Base-by-base conservation (phyloP, 2,329 filamentous ascomycete genomes). In the Pseudohalonectria lignicola region DNA sequence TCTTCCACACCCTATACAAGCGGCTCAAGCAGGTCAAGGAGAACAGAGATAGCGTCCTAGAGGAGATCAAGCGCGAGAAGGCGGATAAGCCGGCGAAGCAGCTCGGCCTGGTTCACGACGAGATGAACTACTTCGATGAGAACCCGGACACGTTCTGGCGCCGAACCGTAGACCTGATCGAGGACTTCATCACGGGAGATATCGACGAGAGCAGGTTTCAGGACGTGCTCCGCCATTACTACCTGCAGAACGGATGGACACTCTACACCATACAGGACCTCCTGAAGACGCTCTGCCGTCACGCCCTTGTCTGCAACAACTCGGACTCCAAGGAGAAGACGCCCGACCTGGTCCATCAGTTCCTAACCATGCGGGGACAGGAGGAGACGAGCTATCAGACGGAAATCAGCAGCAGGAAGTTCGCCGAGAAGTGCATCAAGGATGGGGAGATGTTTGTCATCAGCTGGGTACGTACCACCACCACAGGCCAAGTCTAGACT, bases 181-280 rank as follows among this genome's bases (percentile, higher is more conserved):
- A 94, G 53, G 85, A 94, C 34, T 86, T 85, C 47, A 79, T 96
- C 46, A 76, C 79, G 31, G 81, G 82, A 5, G 85, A 93, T 9
- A 69, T 88, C 28, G 92, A 96, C 37, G 79, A 88, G 59, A 71
- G 67, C 38, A 79, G 86, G 21, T 86, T 94, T 48, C 90, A 96
- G 57, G 88, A 96, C 52, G 82, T 87, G 5, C 69, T 98, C 40
- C 82, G 92, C 18, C 84, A 88, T 47, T 95, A 86, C 62, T 98
- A 95, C 56, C 71, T 96, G 41, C 80, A 82, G 53, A 83, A 79
- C 47, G 92, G 92, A 6, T 98, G 90, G 82, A 86, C 87, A 51
- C 64, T 96, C 29, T 98, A 96, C 64, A 88, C 86, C 4, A 79
- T 96, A 46, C 86, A 93, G 53, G 88, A 94, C 55, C 76, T 95